phyloP scores from a whole-genome alignment of 805 yeast species.

The Isabelozyma heimii region DNA sequence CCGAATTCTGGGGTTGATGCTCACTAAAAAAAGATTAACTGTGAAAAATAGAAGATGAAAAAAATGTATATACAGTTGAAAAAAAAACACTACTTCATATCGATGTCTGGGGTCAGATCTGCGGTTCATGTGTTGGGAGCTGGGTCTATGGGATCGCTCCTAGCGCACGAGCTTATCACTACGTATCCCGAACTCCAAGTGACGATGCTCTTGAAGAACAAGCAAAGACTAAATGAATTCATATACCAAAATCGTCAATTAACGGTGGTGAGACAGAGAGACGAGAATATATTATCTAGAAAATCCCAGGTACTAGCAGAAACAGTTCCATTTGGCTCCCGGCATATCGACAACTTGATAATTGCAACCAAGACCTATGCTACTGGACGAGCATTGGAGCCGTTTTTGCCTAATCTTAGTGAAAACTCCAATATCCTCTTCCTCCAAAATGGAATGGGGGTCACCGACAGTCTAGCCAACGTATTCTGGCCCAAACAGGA shows the following conservation, averaged over 20 bases:
- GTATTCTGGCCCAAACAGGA: slow-evolving; percentile 50
- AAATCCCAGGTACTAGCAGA: slow-evolving; percentile 18
- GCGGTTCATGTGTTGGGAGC: slow-evolving; percentile 47
- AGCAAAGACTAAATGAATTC: slow-evolving; percentile 41
- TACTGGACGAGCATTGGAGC: slow-evolving; percentile 60
- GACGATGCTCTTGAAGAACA: slow-evolving; percentile 31
- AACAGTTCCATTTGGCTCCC: slow-evolving; percentile 14
- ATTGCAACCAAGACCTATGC: slow-evolving; percentile 81
- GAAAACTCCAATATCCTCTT: slow-evolving; percentile 56
- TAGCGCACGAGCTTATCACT: slow-evolving; percentile 44
- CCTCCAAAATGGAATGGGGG: slow-evolving; percentile 88
- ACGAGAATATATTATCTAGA: slow-evolving; percentile 9
- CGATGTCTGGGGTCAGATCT: no score
- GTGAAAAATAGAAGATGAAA: not conserved
- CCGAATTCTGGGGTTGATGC: not conserved
- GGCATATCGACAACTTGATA: slow-evolving; percentile 54
- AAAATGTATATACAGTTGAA: no score
- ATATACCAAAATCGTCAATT: slow-evolving; percentile 37
- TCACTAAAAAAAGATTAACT: not conserved
- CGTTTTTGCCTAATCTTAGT: slow-evolving; percentile 48
- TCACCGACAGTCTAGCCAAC: slow-evolving; percentile 48
- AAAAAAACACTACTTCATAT: no score
- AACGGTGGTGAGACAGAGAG: slow-evolving; percentile 20
- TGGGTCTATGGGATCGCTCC: slow-evolving; percentile 51
- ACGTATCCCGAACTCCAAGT: slow-evolving; percentile 38